Evolutionary conservation across 331 rosid species (phyloP), one percentile per base, ranked within the genome.

Genomic region (Saraca asoca): DNA sequence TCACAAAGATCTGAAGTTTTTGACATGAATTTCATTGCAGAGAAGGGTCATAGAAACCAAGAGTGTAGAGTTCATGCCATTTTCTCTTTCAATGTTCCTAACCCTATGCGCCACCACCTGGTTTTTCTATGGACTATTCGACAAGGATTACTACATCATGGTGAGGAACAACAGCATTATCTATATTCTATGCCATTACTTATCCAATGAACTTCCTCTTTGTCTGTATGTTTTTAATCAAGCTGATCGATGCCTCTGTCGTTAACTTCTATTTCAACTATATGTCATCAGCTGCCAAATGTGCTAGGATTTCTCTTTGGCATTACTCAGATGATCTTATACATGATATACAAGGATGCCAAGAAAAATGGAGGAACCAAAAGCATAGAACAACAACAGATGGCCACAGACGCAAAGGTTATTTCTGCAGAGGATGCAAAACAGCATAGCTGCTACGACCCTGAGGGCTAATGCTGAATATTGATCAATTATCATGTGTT

Each of bases 31-130:
- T n/a, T n/a, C n/a, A n/a, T n/a, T 79, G 84, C 89, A 88, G 95
- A 88, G 80, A 53, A 75, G 48, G 72, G 95, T 88, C 19, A 73
- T 88, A 11, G 79, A 59, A 72, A 83, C 89, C 17, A 88, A 34
- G 58, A 88, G 95, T 58, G 91, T 85, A 8, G 87, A 88, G 70
- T 79, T 20, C 82, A 83, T 88, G 91, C 87, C 95, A 33, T 88
- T 85, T 75, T 16, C 71, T 6, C 63, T 88, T 51, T 88, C 95
- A 17, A 38, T 88, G 18, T 83, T 73, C 58, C 91, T 88, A 0
- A 83, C 83, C 5, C 64, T 88, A 1, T 79, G 85, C 9, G 91
- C 85, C 52, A 77, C 79, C 76, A 70, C 50, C 58, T 88, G 91
- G 95, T 88, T 88, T 70, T 83, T 88, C 84, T 85, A 85, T 52